Percentiles rank a stretch among this genome's conserved stretches.
These are phyloP conservation scores for Dendrobium officinale DNA, from an alignment of 106 monocot species.

Conservation along the genomic window DNA sequence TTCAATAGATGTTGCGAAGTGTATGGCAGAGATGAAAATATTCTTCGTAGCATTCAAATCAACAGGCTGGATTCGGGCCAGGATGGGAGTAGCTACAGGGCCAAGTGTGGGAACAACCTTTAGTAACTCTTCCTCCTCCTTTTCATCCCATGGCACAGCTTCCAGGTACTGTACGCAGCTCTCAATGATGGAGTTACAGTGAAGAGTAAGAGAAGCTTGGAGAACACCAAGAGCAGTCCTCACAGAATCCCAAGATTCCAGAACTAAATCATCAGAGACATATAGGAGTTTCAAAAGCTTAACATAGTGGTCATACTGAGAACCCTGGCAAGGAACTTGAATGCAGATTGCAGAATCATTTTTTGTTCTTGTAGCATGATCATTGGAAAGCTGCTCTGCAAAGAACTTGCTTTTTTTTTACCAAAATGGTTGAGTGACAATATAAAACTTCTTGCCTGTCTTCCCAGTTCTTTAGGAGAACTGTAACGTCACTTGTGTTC, in stretches of 20 bases:
- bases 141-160: constrained; percentile 90
- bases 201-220: constrained; percentile 55
- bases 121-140: constrained; percentile 89
- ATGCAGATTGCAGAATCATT: constrained; percentile 28
- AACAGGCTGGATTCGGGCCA: constrained; percentile 61
- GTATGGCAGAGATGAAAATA: constrained; percentile 82
- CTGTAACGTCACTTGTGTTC: constrained; percentile 27
- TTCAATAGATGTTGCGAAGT: constrained; percentile 48
- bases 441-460: constrained; percentile 24
- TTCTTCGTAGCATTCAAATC: constrained; percentile 55
- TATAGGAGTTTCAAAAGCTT: constrained; percentile 74
- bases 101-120: constrained; percentile 52
- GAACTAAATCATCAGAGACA: constrained; percentile 36
- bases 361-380: background rate
- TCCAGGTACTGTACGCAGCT: constrained; percentile 75
- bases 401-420: constrained; percentile 44
- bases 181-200: constrained; percentile 41
- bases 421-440: constrained; percentile 31
- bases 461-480: constrained; percentile 27
- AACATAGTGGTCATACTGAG: constrained; percentile 61
- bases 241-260: constrained; percentile 64
- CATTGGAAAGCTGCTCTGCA: constrained; percentile 31
- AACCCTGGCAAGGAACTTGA: constrained; percentile 39
- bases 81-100: constrained; percentile 27
- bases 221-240: constrained; percentile 73